Evolutionary conservation across 345 rosid genomes (phyloP), one percentile per base, ranked within the genome.

Genomic region (Eucalyptus regnans): DNA sequence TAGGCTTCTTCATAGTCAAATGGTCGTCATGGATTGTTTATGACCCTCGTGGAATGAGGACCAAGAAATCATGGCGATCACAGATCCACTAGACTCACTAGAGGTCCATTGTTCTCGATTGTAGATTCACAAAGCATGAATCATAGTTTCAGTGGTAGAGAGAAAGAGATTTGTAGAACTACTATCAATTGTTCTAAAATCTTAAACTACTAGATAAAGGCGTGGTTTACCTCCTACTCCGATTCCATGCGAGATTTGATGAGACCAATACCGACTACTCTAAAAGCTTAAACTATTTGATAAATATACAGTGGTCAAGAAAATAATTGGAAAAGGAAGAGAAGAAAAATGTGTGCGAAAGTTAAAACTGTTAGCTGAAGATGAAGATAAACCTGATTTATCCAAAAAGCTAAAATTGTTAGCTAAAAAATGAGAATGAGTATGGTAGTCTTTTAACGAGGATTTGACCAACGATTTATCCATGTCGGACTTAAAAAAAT

Each of bases 1-100:
- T 98, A 25, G 99, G 99, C 94, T 94, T 96, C 95, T 97, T 97
- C n/a, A 99, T 99, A 90, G 98, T 95, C 87, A 50, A 91, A 90
- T 95, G 93, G 89, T 98, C 98, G 14, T 94, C 96, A 81, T 97
- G 98, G 33, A 98, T 97, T 56, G 95, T 97, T 99, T 27, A 99
- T 98, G 62, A 97, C 97, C 37, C 89, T 83, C 52, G 92, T 98
- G 5, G 92, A 86, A 91, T 89, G 93, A 5, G 93, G 91, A 44
- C 43, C 88, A 92, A 68, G 90, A 92, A 92, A 97, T 91, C 91
- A 93, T 87, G 88, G 93, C 85, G 7, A 91, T 85, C 23, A 90
- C 4, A 33, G 68, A 93, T 86, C 88, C 92, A 87, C 84, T 89
- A 87, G 27, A 94, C 87, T 71, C 91, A 68, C 87, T 52, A 90